Percentiles rank a stretch among this genome's conserved stretches.
These are phyloP conservation scores for Aspergillus sclerotiicarbonarius DNA, from an alignment of 495 filamentous ascomycete genomes.

Conservation along the genomic window DNA sequence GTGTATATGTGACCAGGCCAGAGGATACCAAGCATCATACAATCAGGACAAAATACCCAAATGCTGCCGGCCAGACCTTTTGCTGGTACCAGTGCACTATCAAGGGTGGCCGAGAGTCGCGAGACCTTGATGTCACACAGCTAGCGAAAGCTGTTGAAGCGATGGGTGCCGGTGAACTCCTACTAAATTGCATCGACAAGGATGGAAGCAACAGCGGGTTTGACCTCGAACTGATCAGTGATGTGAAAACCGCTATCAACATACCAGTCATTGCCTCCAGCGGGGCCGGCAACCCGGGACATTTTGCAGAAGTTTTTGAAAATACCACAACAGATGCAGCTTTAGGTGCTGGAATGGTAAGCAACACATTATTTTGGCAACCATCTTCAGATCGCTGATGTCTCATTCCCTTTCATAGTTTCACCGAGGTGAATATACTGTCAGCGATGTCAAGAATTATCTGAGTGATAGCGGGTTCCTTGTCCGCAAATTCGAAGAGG, in stretches of 20 bases:
- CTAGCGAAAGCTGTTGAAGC: constrained; percentile 87
- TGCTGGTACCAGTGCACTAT: constrained; percentile 99
- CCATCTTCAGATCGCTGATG: constrained; percentile 8
- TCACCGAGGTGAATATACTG: constrained; percentile 91
- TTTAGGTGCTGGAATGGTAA: constrained; percentile 88
- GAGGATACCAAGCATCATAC: constrained; percentile 76
- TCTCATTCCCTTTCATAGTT: constrained; percentile 54
- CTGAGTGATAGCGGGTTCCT: constrained; percentile 67
- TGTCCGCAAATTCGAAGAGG: constrained; percentile 69
- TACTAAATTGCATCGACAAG: constrained; percentile 96
- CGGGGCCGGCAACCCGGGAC: constrained; percentile 83
- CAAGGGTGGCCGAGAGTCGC: constrained; percentile 87
- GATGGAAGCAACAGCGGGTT: constrained; percentile 95
- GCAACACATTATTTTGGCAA: constrained; percentile 18
- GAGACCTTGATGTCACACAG: constrained; percentile 87
- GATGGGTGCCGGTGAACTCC: constrained; percentile 92
- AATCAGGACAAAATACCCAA: constrained; percentile 65
- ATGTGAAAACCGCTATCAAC: constrained; percentile 77
- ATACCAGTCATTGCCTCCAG: constrained; percentile 97
- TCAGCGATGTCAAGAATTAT: constrained; percentile 88
- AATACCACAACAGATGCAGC: constrained; percentile 88
- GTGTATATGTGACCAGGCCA: constrained; percentile 75
- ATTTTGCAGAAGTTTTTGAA: constrained; percentile 89
- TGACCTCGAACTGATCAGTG: constrained; percentile 84
- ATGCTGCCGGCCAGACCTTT: constrained; percentile 72